Conservation (phyloP, 805 yeast species). For the Candida piceae region DNA sequence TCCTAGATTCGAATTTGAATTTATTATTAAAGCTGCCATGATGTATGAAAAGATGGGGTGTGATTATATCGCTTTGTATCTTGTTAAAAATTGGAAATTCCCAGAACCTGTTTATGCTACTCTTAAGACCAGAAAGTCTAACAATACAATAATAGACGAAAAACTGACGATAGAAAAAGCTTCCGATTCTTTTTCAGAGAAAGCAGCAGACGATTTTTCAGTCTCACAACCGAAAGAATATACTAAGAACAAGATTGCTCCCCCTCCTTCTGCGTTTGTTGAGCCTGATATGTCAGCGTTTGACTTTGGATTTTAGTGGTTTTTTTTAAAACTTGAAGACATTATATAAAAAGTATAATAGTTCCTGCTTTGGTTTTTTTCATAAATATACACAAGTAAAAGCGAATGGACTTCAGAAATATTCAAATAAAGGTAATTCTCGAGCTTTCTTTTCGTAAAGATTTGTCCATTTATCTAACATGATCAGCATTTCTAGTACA, state of each 20-base stretch:
- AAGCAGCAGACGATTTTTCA: no score
- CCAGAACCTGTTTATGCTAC: no score
- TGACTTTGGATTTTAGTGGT: slow-evolving; percentile 37
- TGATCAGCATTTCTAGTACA: slow-evolving; percentile 9
- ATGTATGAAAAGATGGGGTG: slow-evolving; percentile 90
- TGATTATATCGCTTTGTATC: slow-evolving; percentile 62
- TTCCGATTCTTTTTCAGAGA: no score
- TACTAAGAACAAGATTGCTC: slow-evolving; percentile 26
- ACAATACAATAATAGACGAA: neutral
- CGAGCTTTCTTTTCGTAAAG: slow-evolving; percentile 15
- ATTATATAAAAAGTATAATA: no score
- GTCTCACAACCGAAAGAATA: no score
- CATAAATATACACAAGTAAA: no score
- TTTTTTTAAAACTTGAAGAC: neutral
- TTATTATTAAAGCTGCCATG: slow-evolving; percentile 55
- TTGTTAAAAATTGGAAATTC: slow-evolving; percentile 69
- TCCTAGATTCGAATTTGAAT: slow-evolving; percentile 49
- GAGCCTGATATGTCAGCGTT: slow-evolving; percentile 80
- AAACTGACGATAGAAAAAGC: neutral
- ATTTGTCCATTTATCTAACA: slow-evolving; percentile 18
- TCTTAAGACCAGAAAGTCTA: neutral
- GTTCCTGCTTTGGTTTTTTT: no score
- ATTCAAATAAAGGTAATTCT: slow-evolving; percentile 18
- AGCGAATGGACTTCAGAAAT: neutral
- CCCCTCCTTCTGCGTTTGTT: slow-evolving; percentile 52